Evolutionary conservation across 441 rosid species (phyloP), one percentile per base, ranked within the genome.

Genomic region (Gossypium trilobum): DNA sequence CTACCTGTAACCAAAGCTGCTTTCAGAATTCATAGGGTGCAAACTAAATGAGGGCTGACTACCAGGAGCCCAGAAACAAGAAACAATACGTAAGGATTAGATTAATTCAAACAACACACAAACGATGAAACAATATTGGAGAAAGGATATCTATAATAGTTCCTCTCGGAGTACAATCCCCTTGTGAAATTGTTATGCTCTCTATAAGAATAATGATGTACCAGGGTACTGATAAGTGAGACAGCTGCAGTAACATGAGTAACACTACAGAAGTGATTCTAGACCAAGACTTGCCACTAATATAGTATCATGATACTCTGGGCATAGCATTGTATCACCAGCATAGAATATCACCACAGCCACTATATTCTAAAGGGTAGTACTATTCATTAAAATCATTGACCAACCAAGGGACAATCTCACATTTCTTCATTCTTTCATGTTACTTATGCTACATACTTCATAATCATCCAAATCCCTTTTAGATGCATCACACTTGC

Each of bases 1-100:
- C 99, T 20, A 84, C 87, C 99, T 95, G 87, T 71, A 77, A 70
- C 25, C 69, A 74, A 79, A 25, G 55, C 44, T 65, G 65, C 65
- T 23, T 57, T 62, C 51, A 77, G 42, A 69, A 75, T 46, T 64
- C 66, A 80, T 16, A 60, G 61, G 42, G 52, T 13, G 61, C 22
- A 67, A 25, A 16, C 7, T 31, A 73, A 56, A 63, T 17, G 42
- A 68, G 61, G 61, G 17, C 7, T 52, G 27, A 52, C 20, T 17
- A 29, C 17, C 48, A 39, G 58, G 13, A 11, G 50, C 69, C 69
- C 22, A 59, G 19, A 27, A n/a, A 46, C 22, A 71, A 23, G 22
- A 57, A n/a, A 61, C 1, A 46, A 48, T 20, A 3, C 16, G 3
- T 55, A 27, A 70, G 14, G 29, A 39, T 36, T 60, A 70, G 29